Evolutionary conservation across 345 rosid genomes (phyloP).

Genomic region (Linum trigynum): DNA sequence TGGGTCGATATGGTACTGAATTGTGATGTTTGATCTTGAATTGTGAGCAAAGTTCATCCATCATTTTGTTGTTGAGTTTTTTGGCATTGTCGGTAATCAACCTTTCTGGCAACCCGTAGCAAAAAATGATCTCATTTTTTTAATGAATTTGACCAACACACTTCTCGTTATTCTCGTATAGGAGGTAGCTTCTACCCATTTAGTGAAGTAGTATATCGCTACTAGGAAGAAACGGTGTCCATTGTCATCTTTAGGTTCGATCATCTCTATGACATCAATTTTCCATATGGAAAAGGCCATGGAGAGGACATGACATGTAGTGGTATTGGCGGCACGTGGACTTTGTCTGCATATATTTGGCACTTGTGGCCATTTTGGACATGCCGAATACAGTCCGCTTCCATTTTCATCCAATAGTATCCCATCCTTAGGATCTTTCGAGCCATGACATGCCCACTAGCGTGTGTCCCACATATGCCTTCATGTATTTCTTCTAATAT

Average conservation of each 20-base stretch:
- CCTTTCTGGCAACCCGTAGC: neutral
- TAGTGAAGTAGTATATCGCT: neutral
- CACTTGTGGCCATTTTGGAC: neutral
- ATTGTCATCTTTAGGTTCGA: neutral
- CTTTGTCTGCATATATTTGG: neutral
- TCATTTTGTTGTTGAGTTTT: slow-evolving; percentile 1
- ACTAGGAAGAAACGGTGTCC: neutral
- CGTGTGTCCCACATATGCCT: neutral
- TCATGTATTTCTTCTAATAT: neutral
- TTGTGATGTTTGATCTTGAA: neutral
- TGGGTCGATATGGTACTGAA: no score
- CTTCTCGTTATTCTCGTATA: neutral
- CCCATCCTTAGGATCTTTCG: neutral
- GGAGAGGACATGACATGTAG: neutral
- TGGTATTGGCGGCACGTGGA: neutral
- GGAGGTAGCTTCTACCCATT: neutral
- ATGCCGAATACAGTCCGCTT: neutral
- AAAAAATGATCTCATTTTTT: neutral
- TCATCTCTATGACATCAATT: neutral
- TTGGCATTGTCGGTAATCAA: neutral
- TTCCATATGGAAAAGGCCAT: neutral
- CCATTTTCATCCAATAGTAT: neutral
- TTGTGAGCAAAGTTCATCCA: neutral
- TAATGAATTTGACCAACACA: slow-evolving; percentile 3
- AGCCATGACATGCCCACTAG: neutral